phyloP scores from a whole-genome alignment of 192 early-diverging fungal species.

The Diversispora eburnea region DNA sequence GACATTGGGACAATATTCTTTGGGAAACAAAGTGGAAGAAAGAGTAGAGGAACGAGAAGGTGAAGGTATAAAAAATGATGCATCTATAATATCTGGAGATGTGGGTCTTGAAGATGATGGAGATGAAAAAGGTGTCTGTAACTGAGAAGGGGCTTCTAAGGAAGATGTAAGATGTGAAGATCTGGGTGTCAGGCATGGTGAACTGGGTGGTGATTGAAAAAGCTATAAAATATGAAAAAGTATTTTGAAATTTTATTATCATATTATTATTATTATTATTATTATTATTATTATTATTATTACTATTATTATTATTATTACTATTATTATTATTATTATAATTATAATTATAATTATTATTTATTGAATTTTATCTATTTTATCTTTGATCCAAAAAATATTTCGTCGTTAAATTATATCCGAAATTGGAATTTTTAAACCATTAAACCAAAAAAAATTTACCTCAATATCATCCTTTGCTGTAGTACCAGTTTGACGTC shows the following conservation, averaged over 20 bases:
- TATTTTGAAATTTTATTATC: too few species aligned
- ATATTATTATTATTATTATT: too few species aligned
- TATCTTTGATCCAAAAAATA: not conserved
- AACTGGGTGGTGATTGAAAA: constrained; percentile 25
- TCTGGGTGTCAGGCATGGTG: constrained; percentile 19
- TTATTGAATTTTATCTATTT: too few species aligned
- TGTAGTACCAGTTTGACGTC: constrained; percentile 29
- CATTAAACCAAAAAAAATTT: not conserved
- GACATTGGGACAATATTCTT: not conserved
- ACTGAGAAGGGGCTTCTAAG: constrained; percentile 23
- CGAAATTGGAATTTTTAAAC: not conserved
- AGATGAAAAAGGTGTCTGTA: constrained; percentile 27
- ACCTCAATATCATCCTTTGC: constrained; percentile 29
- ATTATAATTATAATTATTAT: too few species aligned
- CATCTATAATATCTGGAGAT: constrained; percentile 11
- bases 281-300: too few species aligned
- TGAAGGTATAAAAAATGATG: constrained; percentile 6
- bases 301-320: too few species aligned
- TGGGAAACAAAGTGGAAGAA: constrained; percentile 3
- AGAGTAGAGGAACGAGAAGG: constrained; percentile 22
- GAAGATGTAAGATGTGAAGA: constrained; percentile 22
- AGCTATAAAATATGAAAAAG: constrained; percentile 7
- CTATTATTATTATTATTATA: too few species aligned
- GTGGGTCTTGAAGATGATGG: constrained; percentile 21
- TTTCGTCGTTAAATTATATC: not conserved